Evolutionary conservation across 2,329 filamentous ascomycete genomes (phyloP), one percentile per base, ranked within the genome.

Genomic region (Cadophora sp.): DNA sequence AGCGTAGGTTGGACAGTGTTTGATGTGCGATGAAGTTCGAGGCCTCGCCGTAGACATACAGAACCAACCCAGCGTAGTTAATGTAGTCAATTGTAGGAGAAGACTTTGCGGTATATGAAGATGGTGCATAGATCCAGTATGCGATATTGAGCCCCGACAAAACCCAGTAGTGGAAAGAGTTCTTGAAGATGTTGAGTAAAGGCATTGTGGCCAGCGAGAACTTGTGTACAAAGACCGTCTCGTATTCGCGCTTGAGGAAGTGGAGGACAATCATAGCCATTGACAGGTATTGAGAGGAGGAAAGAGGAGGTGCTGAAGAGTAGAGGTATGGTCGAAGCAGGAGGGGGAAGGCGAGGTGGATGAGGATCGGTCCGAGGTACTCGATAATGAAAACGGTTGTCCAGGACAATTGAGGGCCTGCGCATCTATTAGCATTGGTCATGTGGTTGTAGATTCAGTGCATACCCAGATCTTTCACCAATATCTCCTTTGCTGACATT

Each of bases 201-300:
- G 96, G 96, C 96, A 99, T 99, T 59, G 96, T 99, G 76, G 91
- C 93, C 69, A 91, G 89, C 65, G 93, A 95, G 84, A 99, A 99
- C 78, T 93, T 93, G 84, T 99, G 96, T 69, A 99, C 87, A 78
- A 96, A 97, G 69, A 97, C 78, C 0, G 96, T 98, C 83, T 99
- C 96, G 72, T 93, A 85, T 83, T 99, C 96, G 77, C 96, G 94
- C 86, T 99, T 99, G 78, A 92, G 72, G 80, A 97, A 99, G 84
- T 99, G 96, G 14, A 91, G 80, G 65, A 89, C 82, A 75, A 97
- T 87, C 78, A 97, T 87, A 68, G 82, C 81, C 77, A 94, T 91
- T 60, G 90, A 86, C 61, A 97, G 83, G 74, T 85, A 87, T 80
- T 99, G 96, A 2, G 87, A 84, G 83, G 81, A 78, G 77, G 86